Conservation (phyloP, 2,329 filamentous ascomycete genomes). For the Fusarium sp. region DNA sequence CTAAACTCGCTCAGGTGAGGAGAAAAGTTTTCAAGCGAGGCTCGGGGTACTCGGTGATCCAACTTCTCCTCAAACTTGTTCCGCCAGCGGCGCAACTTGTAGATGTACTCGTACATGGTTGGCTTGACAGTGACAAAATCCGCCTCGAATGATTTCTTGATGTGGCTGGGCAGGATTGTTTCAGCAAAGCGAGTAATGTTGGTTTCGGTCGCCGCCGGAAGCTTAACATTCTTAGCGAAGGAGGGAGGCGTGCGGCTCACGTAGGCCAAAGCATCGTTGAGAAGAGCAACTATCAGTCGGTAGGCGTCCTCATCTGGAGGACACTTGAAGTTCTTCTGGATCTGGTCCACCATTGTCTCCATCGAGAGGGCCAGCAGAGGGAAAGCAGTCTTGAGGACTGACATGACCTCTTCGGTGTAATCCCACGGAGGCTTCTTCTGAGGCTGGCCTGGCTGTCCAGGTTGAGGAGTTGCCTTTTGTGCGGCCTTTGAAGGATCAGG, state of each 20-base stretch:
- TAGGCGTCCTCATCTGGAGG: slow-evolving; percentile 98
- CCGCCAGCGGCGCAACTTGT: slow-evolving; percentile 94
- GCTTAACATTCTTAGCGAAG: slow-evolving; percentile 90
- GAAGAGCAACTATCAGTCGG: slow-evolving; percentile 92
- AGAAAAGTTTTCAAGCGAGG: slow-evolving; percentile 86
- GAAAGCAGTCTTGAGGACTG: slow-evolving; percentile 95
- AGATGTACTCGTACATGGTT: slow-evolving; percentile 98
- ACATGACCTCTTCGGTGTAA: slow-evolving; percentile 94
- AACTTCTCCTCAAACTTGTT: slow-evolving; percentile 99
- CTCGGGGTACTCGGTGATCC: slow-evolving; percentile 80
- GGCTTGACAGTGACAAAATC: slow-evolving; percentile 97
- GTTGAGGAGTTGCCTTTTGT: slow-evolving; percentile 28
- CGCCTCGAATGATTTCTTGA: slow-evolving; percentile 95
- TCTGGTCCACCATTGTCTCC: slow-evolving; percentile 99
- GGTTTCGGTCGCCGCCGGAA: slow-evolving; percentile 89
- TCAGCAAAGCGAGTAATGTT: slow-evolving; percentile 98
- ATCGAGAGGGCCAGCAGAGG: slow-evolving; percentile 95
- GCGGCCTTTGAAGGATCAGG: slow-evolving; percentile 44
- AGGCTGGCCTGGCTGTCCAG: slow-evolving; percentile 44
- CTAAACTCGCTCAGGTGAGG: slow-evolving; percentile 95
- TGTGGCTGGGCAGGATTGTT: slow-evolving; percentile 93
- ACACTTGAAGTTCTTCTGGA: slow-evolving; percentile 99
- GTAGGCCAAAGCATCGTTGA: slow-evolving; percentile 95
- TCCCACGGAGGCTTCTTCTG: slow-evolving; percentile 92
- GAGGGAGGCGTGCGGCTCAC: slow-evolving; percentile 88